Base-by-base conservation (phyloP, 805 yeast genomes). In the Candida railenensis region DNA sequence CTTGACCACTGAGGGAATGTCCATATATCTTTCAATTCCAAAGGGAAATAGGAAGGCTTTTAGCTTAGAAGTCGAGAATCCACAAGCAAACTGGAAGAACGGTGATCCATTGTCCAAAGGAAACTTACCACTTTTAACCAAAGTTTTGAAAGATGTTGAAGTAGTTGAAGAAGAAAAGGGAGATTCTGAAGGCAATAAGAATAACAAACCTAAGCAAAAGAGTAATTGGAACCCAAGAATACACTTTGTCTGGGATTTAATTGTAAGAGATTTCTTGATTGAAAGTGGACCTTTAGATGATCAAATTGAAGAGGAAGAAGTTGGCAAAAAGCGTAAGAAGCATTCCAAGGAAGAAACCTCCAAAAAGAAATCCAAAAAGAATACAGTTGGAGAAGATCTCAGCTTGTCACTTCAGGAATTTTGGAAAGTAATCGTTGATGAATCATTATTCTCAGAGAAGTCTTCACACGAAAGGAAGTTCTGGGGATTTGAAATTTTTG, bases 381-480 rank as follows among this genome's bases (percentile, higher is more conserved):
- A 14, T 8, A 61, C 53, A 12, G 28, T 42, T 21, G 62, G 36
- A 62, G 30, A 25, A 25, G 30, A 25, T 11, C 5, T 11, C 30
- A 7, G 11, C 30, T 25, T 71, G 3, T 41, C 60, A 0, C 53
- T 72, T 40, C 58, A 61, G 39, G 94, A 87, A 45, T 90, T 92
- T 62, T 90, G 96, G 96, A 79, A 81, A 54, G 70, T 76, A 3
- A 83, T 82, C 4, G 78, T 92, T 14, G 97, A 92, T 59, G 94
- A 89, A 55, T 77, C 86, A 3, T 80, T 87, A 49, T 91, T 92
- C 54, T 73, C 87, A 3, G 81, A 80, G 33, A 81, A 83, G 52
- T 75, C 96, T 0, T 89, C 97, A 1, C 80, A 84, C 28, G 97
- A 91, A 62, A 74, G 96, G 47, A 92, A 91, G 62, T 87, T 77